Conservation (phyloP, 768 basidiomycete species). For the Calocera cornea region DNA sequence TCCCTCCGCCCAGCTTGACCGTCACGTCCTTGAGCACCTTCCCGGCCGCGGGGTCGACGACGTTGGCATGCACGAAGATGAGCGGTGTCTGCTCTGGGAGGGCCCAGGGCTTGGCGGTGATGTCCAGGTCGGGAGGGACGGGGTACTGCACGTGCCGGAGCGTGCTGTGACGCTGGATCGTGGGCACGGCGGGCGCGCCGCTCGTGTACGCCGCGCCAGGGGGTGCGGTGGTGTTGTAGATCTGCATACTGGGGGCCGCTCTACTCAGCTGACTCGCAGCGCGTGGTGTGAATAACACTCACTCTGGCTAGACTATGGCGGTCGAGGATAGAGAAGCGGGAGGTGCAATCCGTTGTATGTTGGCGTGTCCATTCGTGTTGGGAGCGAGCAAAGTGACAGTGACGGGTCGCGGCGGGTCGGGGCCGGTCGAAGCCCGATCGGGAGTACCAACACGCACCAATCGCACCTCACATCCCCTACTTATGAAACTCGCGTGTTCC, state of each 20-base stretch:
- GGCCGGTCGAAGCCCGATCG: conserved; percentile 5
- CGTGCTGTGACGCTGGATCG: not conserved
- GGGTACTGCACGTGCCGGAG: not conserved
- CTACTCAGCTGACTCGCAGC: too few species aligned
- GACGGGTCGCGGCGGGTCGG: not conserved
- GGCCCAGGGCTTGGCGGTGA: conserved; percentile 28
- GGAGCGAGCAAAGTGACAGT: not conserved
- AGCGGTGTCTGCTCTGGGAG: conserved; percentile 16
- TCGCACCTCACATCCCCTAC: not conserved
- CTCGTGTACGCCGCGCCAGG: not conserved
- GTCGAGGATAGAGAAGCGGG: not conserved
- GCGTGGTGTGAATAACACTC: too few species aligned
- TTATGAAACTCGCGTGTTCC: not conserved
- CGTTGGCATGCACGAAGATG: conserved; percentile 24
- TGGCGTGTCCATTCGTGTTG: not conserved
- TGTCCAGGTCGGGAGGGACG: conserved; percentile 4
- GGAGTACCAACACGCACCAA: not conserved
- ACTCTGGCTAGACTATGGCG: not conserved
- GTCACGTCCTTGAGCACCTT: conserved; percentile 19
- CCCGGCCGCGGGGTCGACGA: conserved; percentile 25
- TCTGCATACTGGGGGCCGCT: not conserved
- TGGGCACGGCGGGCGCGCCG: not conserved
- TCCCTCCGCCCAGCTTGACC: conserved; percentile 22
- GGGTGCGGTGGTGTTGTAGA: not conserved
- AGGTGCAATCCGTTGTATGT: not conserved